Percentiles rank a stretch among this genome's conserved stretches.
Conservation (phyloP, 192 early-diverging fungal species). For the Funneliformis mosseae region DNA sequence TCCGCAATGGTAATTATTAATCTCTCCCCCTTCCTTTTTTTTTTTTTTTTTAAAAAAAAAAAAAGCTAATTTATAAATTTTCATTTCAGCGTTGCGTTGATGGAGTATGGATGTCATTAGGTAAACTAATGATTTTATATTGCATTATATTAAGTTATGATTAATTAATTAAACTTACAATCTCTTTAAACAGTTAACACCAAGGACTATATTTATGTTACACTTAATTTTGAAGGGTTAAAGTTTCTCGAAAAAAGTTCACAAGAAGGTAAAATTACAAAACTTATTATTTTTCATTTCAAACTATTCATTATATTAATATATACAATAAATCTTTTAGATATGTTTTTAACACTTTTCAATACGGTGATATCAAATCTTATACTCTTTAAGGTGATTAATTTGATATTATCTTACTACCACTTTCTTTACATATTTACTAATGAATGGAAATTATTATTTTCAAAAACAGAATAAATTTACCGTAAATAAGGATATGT, state of each 20-base stretch:
- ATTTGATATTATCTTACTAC: background rate
- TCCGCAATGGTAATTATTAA: constrained; percentile 27
- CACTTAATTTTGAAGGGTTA: constrained; percentile 32
- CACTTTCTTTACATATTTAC: background rate
- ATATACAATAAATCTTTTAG: background rate
- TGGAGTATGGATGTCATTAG: constrained; percentile 33
- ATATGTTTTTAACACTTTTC: constrained; percentile 6
- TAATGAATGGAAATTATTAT: background rate
- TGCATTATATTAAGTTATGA: background rate
- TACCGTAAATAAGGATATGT: constrained; percentile 32
- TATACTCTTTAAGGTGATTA: constrained; percentile 8
- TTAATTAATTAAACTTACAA: background rate
- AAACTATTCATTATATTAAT: no score
- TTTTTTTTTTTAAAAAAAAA: background rate
- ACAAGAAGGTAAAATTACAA: constrained; percentile 21
- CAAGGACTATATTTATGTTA: constrained; percentile 24
- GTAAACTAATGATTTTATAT: background rate
- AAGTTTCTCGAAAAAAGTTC: constrained; percentile 26
- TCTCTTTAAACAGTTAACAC: background rate
- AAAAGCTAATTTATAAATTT: background rate
- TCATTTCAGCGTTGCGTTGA: constrained; percentile 34
- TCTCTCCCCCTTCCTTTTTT: background rate
- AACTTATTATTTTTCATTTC: background rate
- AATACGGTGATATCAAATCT: constrained; percentile 22
- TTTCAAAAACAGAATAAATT: constrained; percentile 21